Evolutionary conservation across 768 basidiomycete species (phyloP).

Genomic region (Cystofilobasidium ferigula): DNA sequence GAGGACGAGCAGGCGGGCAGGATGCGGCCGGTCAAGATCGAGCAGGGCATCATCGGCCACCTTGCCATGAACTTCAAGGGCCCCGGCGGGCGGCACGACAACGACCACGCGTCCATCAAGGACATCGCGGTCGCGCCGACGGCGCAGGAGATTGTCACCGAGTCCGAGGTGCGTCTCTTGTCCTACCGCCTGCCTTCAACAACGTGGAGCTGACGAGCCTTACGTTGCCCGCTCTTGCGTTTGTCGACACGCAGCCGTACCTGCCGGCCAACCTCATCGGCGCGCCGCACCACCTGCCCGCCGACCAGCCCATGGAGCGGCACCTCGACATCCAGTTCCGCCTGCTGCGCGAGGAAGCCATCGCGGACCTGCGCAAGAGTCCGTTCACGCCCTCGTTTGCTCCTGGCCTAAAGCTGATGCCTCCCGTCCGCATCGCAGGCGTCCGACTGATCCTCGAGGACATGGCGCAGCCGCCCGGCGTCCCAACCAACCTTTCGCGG

Average conservation of each 20-base stretch:
- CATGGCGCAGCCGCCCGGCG: conserved; percentile 29
- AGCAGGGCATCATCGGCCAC: conserved; percentile 42
- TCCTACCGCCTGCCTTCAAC: not conserved
- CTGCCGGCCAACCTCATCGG: conserved; percentile 52
- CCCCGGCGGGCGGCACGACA: conserved; percentile 59
- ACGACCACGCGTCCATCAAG: conserved; percentile 49
- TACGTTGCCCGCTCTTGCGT: no score
- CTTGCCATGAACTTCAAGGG: conserved; percentile 45
- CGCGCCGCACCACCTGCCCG: conserved; percentile 54
- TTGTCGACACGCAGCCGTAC: conserved; percentile 43
- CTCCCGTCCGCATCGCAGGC: conserved; percentile 44
- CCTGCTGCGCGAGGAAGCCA: conserved; percentile 60
- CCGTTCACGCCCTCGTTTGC: conserved; percentile 12
- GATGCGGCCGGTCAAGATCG: conserved; percentile 15
- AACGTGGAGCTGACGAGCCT: no score
- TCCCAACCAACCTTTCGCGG: conserved; percentile 42
- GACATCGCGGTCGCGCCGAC: conserved; percentile 63
- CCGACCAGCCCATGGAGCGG: conserved; percentile 51
- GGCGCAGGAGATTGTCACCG: conserved; percentile 47
- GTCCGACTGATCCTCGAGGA: conserved; percentile 48
- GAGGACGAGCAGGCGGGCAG: not conserved
- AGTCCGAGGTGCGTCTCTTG: conserved; percentile 32
- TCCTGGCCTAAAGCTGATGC: conserved; percentile 40
- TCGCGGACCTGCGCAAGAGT: conserved; percentile 50
- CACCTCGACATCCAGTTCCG: conserved; percentile 65